Evolutionary conservation across 768 basidiomycete genomes (phyloP).

Genomic region (Lentinula sp.): DNA sequence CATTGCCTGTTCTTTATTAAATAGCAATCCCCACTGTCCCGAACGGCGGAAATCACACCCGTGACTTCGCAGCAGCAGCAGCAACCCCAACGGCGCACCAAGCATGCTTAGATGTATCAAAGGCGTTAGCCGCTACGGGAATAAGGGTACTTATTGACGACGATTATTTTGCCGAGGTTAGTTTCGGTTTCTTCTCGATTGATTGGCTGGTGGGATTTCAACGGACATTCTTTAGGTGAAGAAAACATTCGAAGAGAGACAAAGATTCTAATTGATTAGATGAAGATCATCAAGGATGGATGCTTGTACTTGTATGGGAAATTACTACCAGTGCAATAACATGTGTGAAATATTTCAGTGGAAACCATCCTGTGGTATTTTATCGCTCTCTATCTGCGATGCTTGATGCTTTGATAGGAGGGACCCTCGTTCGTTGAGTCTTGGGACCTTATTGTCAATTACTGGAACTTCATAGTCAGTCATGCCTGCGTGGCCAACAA

Average conservation of each 20-base stretch:
- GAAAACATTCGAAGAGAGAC: slow-evolving; percentile 36
- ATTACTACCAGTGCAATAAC: too few relatives aligned
- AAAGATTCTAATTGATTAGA: not conserved
- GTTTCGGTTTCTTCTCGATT: slow-evolving; percentile 1
- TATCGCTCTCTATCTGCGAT: too few relatives aligned
- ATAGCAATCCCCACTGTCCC: slow-evolving; percentile 70
- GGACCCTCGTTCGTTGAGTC: too few relatives aligned
- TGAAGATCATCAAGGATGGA: too few relatives aligned
- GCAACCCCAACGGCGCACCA: slow-evolving; percentile 55
- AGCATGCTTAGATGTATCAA: slow-evolving; percentile 61
- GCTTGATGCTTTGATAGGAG: too few relatives aligned
- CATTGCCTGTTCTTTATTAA: not conserved
- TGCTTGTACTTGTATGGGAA: too few relatives aligned
- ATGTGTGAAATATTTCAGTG: too few relatives aligned
- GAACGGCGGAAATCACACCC: slow-evolving; percentile 76
- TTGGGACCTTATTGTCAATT: too few relatives aligned
- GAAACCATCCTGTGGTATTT: too few relatives aligned
- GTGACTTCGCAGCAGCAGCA: slow-evolving; percentile 59
- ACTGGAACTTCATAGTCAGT: too few relatives aligned
- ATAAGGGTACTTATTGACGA: slow-evolving; percentile 67
- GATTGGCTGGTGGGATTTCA: not conserved
- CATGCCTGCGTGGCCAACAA: too few relatives aligned
- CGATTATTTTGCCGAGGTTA: slow-evolving; percentile 51
- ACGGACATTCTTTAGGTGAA: slow-evolving; percentile 30
- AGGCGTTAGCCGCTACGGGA: slow-evolving; percentile 66